Conservation (phyloP, 78 protist genomes). For the Goniomonas avonlea region DNA sequence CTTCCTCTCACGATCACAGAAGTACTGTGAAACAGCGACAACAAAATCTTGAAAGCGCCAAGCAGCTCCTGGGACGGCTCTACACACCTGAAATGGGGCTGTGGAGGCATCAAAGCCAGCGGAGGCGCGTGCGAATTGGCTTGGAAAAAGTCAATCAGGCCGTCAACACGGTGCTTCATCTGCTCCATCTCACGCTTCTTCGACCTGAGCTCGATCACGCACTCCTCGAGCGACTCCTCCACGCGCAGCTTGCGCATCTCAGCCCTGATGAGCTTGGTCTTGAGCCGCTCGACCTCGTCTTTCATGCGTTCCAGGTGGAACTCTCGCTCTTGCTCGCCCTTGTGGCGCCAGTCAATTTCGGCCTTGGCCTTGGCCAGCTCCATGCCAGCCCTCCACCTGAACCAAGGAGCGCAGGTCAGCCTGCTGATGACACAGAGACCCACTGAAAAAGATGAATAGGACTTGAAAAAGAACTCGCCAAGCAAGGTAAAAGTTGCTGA, state of each 20-base stretch:
- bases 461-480: no score
- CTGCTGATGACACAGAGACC: neutral
- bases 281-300: slow-evolving; percentile 3
- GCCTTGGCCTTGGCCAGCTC: slow-evolving; percentile 23
- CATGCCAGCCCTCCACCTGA: neutral
- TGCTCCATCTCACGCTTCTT: slow-evolving; percentile 22
- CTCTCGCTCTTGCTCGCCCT: slow-evolving; percentile 14
- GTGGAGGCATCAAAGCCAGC: no score
- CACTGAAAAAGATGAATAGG: neutral
- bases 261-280: neutral
- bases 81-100: no score
- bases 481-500: no score
- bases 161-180: neutral
- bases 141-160: neutral
- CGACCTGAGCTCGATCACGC: neutral
- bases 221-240: slow-evolving; percentile 23
- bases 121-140: no score
- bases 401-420: neutral
- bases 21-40: no score
- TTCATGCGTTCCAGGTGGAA: slow-evolving; percentile 14
- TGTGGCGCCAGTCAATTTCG: slow-evolving; percentile 16
- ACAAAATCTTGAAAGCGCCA: no score
- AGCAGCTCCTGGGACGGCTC: no score
- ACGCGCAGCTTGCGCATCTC: slow-evolving; percentile 12
- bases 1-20: no score